These are phyloP conservation scores for Fusarium pseudoanthophilum DNA, from an alignment of 2,329 filamentous ascomycete species.

Conservation along the genomic window DNA sequence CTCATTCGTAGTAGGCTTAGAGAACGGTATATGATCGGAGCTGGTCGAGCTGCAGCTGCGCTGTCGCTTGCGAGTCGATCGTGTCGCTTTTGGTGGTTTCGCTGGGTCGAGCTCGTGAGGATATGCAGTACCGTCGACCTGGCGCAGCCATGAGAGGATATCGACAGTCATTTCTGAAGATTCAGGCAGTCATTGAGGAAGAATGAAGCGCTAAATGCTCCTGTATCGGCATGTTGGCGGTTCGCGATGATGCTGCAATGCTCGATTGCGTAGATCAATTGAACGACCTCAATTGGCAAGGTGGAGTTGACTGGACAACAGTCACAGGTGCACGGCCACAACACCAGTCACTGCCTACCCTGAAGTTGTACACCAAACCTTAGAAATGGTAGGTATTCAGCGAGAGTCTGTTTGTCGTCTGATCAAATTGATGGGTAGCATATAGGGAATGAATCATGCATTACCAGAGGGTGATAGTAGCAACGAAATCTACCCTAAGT, in stretches of 20 bases:
- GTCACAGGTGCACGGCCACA: background rate
- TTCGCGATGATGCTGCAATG: background rate
- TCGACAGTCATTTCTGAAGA: background rate
- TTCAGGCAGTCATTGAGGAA: fast-evolving
- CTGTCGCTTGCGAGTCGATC: background rate
- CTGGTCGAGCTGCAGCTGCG: background rate
- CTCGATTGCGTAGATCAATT: background rate
- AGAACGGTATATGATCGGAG: no score
- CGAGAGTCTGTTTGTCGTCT: no score
- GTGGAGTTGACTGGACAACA: background rate
- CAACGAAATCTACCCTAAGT: fast-evolving
- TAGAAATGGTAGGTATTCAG: background rate
- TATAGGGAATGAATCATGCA: background rate
- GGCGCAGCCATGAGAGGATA: background rate
- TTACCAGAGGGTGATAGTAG: fast-evolving
- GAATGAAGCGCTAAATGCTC: fast-evolving
- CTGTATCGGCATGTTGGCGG: background rate
- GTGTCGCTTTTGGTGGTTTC: background rate
- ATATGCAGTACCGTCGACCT: background rate
- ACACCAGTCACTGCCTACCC: background rate
- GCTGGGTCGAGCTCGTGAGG: background rate
- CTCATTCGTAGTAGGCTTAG: fast-evolving
- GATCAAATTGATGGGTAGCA: background rate
- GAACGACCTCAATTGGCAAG: fast-evolving
- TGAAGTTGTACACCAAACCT: background rate